A percentile compares a stretch with the other conserved stretches of the same genome.
phyloP scores from a whole-genome alignment of 2,329 filamentous ascomycete species.

The Arthroderma sp. region DNA sequence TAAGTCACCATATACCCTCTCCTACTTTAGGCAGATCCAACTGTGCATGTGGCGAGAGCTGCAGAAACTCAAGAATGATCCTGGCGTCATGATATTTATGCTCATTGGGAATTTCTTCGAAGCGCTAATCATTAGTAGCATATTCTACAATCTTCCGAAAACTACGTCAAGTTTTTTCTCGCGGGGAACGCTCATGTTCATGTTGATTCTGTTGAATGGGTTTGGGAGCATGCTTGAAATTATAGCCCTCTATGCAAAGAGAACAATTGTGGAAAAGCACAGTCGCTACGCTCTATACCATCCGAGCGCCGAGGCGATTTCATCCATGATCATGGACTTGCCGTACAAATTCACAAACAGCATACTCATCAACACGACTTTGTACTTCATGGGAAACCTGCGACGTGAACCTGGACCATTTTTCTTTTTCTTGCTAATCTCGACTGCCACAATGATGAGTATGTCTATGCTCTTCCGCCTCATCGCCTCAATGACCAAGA shows the following conservation, averaged over 20 bases:
- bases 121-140: slow-evolving; percentile 62
- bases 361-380: slow-evolving; percentile 59
- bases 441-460: slow-evolving; percentile 52
- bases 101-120: slow-evolving; percentile 57
- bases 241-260: slow-evolving; percentile 71
- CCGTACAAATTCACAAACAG: slow-evolving; percentile 68
- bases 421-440: slow-evolving; percentile 53
- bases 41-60: slow-evolving; percentile 74
- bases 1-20: slow-evolving; percentile 72
- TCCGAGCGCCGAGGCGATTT: slow-evolving; percentile 64
- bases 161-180: slow-evolving; percentile 60
- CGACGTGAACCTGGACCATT: slow-evolving; percentile 60
- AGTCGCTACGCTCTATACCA: slow-evolving; percentile 76
- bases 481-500: slow-evolving; percentile 60
- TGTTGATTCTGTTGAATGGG: slow-evolving; percentile 73
- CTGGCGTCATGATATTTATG: slow-evolving; percentile 55
- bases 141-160: slow-evolving; percentile 62
- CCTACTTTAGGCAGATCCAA: slow-evolving; percentile 57
- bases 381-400: slow-evolving; percentile 83
- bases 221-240: slow-evolving; percentile 70
- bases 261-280: slow-evolving; percentile 86
- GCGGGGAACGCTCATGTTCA: slow-evolving; percentile 69
- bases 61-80: slow-evolving; percentile 61
- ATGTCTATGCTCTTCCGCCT: slow-evolving; percentile 75
- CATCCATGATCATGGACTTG: slow-evolving; percentile 67